Conservation (phyloP, 2,329 filamentous ascomycete genomes). For the Sordariomycetes sp. region DNA sequence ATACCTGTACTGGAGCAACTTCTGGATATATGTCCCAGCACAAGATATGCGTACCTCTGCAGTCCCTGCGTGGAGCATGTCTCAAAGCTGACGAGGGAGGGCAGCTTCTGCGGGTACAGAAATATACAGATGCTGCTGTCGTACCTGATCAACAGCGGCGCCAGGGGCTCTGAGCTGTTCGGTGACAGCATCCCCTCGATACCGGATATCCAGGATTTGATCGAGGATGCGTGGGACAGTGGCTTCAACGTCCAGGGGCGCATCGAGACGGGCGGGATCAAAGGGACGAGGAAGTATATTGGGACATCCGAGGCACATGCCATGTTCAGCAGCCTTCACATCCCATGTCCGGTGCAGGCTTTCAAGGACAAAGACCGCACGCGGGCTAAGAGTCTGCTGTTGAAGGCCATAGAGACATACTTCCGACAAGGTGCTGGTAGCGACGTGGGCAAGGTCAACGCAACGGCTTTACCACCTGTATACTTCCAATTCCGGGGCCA, state of each 20-base stretch:
- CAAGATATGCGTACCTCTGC: slow-evolving; percentile 70
- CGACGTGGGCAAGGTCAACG: slow-evolving; percentile 50
- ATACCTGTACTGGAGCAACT: slow-evolving; percentile 55
- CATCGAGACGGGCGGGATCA: slow-evolving; percentile 77
- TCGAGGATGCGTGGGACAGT: slow-evolving; percentile 80
- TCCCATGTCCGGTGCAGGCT: slow-evolving; percentile 58
- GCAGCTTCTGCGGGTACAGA: slow-evolving; percentile 88
- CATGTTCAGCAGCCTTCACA: slow-evolving; percentile 60
- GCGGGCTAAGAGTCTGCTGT: slow-evolving; percentile 42
- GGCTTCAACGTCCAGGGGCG: slow-evolving; percentile 70
- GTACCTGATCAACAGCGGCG: slow-evolving; percentile 55
- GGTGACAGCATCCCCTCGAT: slow-evolving; percentile 59
- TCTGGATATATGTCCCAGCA: slow-evolving; percentile 50
- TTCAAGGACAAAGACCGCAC: slow-evolving; percentile 40
- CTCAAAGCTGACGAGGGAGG: slow-evolving; percentile 70
- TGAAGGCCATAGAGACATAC: slow-evolving; percentile 63
- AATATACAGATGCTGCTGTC: slow-evolving; percentile 91
- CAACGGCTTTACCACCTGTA: slow-evolving; percentile 69
- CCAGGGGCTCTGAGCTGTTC: slow-evolving; percentile 52
- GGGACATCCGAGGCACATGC: slow-evolving; percentile 88
- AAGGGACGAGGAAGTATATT: slow-evolving; percentile 88
- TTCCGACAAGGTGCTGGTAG: slow-evolving; percentile 47
- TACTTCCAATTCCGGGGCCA: slow-evolving; percentile 89
- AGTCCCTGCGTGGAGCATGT: slow-evolving; percentile 68
- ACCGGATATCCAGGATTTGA: slow-evolving; percentile 73